A percentile compares a stretch with the other conserved stretches of the same genome.
Conservation (phyloP, 352 stramenopile genomes). For the Globisporangium heterothallicum region DNA sequence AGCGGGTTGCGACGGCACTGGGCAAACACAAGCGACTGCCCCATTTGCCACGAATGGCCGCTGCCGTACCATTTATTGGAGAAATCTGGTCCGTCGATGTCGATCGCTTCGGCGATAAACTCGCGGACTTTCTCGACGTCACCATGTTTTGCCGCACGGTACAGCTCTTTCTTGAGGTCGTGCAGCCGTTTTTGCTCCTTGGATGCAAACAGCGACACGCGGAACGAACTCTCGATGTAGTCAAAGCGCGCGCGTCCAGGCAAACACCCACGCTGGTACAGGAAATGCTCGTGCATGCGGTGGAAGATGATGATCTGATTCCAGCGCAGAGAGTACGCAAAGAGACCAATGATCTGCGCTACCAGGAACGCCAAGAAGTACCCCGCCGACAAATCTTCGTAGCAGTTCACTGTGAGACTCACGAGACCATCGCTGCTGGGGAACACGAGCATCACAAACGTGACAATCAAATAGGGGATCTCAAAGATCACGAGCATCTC, state of each 20-base stretch:
- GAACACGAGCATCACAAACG: constrained; percentile 44
- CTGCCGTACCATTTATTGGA: constrained; percentile 56
- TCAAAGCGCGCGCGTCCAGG: constrained; percentile 59
- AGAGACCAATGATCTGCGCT: constrained; percentile 40
- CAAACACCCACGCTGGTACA: constrained; percentile 62
- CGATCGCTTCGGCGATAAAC: constrained; percentile 41
- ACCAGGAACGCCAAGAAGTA: constrained; percentile 42
- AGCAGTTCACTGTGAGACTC: constrained; percentile 33
- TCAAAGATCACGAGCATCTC: constrained; percentile 74
- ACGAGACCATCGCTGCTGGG: constrained; percentile 26
- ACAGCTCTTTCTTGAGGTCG: constrained; percentile 48
- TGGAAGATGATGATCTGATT: constrained; percentile 81
- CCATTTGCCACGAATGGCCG: constrained; percentile 15
- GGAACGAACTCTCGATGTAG: constrained; percentile 54
- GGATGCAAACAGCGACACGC: constrained; percentile 35
- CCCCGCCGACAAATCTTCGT: constrained; percentile 12
- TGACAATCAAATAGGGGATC: constrained; percentile 63
- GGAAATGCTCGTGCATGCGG: constrained; percentile 67
- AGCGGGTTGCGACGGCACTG: constrained; percentile 63
- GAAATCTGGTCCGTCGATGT: constrained; percentile 57
- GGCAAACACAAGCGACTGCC: constrained; percentile 25
- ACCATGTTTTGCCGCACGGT: constrained; percentile 58
- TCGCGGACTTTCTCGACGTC: constrained; percentile 45
- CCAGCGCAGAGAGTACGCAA: constrained; percentile 62
- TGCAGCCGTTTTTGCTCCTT: constrained; percentile 29